Evolutionary conservation across 1,284 basidiomycete species (phyloP).

Genomic region (Trichosporon faecale): DNA sequence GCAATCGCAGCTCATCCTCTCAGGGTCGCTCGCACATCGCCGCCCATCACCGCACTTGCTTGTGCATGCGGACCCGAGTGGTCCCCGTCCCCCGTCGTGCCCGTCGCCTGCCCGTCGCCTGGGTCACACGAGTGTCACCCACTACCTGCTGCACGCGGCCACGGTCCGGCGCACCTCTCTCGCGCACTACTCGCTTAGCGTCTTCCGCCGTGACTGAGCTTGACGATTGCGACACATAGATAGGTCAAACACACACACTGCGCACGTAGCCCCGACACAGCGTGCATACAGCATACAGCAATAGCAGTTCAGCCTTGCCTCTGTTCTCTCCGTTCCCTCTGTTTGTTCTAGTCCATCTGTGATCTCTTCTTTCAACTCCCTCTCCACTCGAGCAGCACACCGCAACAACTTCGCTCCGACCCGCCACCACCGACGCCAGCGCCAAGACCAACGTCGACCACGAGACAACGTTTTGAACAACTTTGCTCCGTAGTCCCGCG

Average conservation of each 20-base stretch:
- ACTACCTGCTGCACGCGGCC: neutral
- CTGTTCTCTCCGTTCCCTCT: no score
- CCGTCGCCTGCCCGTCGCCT: no score
- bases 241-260: neutral
- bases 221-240: no score
- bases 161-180: neutral
- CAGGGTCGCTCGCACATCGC: neutral
- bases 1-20: neutral
- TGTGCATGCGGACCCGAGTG: neutral
- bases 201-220: neutral
- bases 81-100: neutral
- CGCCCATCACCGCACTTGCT: neutral
- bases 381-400: no score
- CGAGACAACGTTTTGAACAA: neutral
- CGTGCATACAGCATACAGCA: neutral
- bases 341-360: no score
- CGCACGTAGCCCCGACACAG: neutral
- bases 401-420: no score
- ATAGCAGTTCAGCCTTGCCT: neutral
- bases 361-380: no score
- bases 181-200: conserved; percentile 5
- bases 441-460: neutral
- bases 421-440: neutral
- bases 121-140: conserved; percentile 8
- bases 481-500: neutral